Evolutionary conservation across 768 basidiomycete genomes (phyloP), one percentile per base, ranked within the genome.

Genomic region (Lactarius psammicola): DNA sequence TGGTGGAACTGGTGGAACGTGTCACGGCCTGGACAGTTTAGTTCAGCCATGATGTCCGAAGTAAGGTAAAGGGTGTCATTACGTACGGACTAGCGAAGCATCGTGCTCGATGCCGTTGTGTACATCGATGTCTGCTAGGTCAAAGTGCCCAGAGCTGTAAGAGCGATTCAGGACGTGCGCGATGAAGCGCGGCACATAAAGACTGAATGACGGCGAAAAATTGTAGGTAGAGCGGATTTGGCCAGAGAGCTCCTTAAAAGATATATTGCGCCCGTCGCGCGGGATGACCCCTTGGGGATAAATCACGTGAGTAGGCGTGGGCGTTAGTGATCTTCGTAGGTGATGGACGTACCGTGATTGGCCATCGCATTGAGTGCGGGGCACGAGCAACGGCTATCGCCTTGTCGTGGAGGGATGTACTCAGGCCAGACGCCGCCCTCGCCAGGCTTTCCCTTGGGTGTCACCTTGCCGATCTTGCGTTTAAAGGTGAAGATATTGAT

Each of bases 71-170:
- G 28, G 40, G 0, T 7, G 9, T 26, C 17, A 30, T 31, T 3
- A 80, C 84, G 55, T 73, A 87, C 87, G 80, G 18, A 80, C 79
- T 26, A 89, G 76, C 0, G 86, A 87, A 0, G 78, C 87, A 70
- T 89, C 87, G 69, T 89, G 87, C 68, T 89, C 88, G 62, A 90
- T 90, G 7, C 87, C 85, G 66, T 90, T 91, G 74, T 92, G 91
- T 15, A 88, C 72, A 71, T 84, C 84, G 49, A 93, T 78, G 38
- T 92, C 89, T 10, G 77, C 76, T 15, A 93, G 77, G 71, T 92
- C 84, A 68, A 90, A 83, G 8, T 77, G 84, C 62, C 86, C 90
- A 7, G 65, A 80, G 62, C 70, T 67, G 69, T 89, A 92, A 26
- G 76, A 78, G 67, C 81, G 85, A 8, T 80, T 77, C 62, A 93